Evolutionary conservation across 2,329 filamentous ascomycete species (phyloP).

Genomic region (Diaporthe sp.): DNA sequence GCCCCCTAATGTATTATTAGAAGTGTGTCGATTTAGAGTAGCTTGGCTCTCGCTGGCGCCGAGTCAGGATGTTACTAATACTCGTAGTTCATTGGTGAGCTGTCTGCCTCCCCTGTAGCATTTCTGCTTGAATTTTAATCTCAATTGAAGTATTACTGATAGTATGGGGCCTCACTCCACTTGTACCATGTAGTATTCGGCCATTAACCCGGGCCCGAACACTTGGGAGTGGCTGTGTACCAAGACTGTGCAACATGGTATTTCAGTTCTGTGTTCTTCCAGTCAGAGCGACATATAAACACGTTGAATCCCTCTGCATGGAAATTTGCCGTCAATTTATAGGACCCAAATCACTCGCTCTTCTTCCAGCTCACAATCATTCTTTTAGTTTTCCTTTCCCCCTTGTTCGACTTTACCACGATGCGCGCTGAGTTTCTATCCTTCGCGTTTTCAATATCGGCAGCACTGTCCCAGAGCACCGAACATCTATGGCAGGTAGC

Average conservation of each 20-base stretch:
- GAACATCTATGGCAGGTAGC: constrained; percentile 2
- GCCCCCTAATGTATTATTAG: constrained; percentile 13
- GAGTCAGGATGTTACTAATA: constrained; percentile 3
- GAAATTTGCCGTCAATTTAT: background rate
- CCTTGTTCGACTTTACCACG: background rate
- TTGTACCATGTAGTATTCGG: background rate
- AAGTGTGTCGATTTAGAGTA: background rate
- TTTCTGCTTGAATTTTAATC: background rate
- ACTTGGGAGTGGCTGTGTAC: background rate
- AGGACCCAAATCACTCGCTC: background rate
- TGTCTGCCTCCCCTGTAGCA: background rate
- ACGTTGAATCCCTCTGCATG: background rate
- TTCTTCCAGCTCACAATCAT: background rate
- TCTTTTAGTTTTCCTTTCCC: background rate
- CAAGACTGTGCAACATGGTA: background rate
- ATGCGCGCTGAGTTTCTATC: background rate
- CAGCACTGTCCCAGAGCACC: background rate
- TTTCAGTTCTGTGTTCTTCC: background rate
- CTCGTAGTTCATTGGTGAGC: constrained; percentile 1
- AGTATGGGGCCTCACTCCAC: constrained; percentile 1
- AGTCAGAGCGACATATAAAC: background rate
- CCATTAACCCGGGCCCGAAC: background rate
- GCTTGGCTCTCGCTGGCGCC: background rate
- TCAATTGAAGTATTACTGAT: background rate
- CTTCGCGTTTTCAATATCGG: background rate